A percentile compares a stretch with the other conserved stretches of the same genome.
These are phyloP conservation scores for Nepenthes gracilis DNA, from an alignment of 148 eudicot species.

Conservation along the genomic window DNA sequence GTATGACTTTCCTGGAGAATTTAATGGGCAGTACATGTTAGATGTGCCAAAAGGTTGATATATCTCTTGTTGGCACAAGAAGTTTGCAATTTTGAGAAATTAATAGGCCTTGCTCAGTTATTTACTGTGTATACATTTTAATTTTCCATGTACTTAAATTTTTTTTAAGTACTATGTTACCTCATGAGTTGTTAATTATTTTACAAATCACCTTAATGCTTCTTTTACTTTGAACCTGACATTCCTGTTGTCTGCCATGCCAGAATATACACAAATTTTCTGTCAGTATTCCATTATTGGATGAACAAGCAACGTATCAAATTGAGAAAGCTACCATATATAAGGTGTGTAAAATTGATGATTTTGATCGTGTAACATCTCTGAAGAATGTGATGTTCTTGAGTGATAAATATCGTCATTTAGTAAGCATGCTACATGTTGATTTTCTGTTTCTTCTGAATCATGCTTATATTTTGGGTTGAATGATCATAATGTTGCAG, in stretches of 20 bases:
- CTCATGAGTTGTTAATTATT: no score
- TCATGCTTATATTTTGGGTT: not conserved
- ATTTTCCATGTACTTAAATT: no score
- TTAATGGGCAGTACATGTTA: no score
- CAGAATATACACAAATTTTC: conserved; percentile 66
- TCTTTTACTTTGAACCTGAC: not conserved
- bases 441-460: no score
- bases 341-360: conserved; percentile 36
- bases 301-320: conserved; percentile 18
- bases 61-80: no score
- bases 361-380: not conserved
- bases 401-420: not conserved
- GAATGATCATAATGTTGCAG: not conserved
- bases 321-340: conserved; percentile 59
- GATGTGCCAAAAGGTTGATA: no score
- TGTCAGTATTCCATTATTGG: conserved; percentile 28
- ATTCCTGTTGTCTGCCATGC: conserved; percentile 2
- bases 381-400: not conserved
- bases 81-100: no score
- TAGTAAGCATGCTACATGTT: not conserved
- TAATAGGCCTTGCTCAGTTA: no score
- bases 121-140: no score
- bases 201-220: no score
- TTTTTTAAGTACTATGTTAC: no score
- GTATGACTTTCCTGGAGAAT: no score